Evolutionary conservation across 768 basidiomycete genomes (phyloP), one percentile per base, ranked within the genome.

Genomic region (Rhodotorula paludigena): DNA sequence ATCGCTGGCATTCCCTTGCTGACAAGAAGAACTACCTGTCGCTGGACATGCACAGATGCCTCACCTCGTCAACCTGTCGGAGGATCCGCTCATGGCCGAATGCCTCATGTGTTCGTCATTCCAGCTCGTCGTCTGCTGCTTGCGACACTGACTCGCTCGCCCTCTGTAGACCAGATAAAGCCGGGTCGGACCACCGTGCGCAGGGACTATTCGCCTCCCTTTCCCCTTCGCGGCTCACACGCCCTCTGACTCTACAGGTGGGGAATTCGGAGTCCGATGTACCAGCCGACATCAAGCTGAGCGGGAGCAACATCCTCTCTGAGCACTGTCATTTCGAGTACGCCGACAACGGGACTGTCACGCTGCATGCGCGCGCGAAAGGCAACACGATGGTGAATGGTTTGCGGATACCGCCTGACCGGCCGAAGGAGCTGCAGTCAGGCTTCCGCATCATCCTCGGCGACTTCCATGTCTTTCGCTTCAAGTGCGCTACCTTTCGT

Each of bases 361-460:
- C 86, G 8, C 80, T 99, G 23, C 85, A 90, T 71, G 85, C 87
- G 39, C 81, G 89, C 80, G 83, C 87, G 1, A 85, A 89, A 73
- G 89, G 89, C 73, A 85, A 89, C 69, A 96, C 92, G 33, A 92
- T 94, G 81, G 79, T 99, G 75, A 99, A 99, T 77, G 96, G 94
- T 44, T 89, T 92, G 77, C 87, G 92, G 78, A 83, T 94, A 23
- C 75, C 84, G 9, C 83, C 90, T 4, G 85, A 84, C 60, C 86
- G 89, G 89, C 83, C 87, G 20, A 85, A 89, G 77, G 91, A 90
- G 80, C 84, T 99, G 53, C 86, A 88, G 44, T 92, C 93, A 60
- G 96, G 96, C 42, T 98, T 88, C 78, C 89, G 96, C 38, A 90
- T 99, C 76, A 99, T 99, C 77, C 84, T 99, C 57, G 94, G 94